These are phyloP conservation scores for Cucumis hystrix DNA, from an alignment of 306 rosid species.

Conservation along the genomic window DNA sequence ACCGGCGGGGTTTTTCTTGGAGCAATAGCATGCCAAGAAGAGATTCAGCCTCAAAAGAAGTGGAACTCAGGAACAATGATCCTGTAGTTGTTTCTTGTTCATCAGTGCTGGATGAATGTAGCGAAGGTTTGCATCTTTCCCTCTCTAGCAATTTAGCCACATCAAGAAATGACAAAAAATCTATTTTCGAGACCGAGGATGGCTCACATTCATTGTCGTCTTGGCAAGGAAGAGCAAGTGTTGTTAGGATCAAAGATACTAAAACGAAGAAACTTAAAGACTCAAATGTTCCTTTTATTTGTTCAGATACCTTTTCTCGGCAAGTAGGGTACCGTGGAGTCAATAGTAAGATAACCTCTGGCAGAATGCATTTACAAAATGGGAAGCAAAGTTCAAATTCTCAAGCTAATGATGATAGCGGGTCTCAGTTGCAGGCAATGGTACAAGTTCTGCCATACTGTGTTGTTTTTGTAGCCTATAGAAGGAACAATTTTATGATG, in stretches of 20 bases:
- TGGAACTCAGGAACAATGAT: conserved; percentile 26
- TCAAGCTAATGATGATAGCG: conserved; percentile 23
- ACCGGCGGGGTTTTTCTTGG: conserved; percentile 23
- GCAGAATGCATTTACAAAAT: conserved; percentile 14
- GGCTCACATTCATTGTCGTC: conserved; percentile 28
- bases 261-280: conserved; percentile 33
- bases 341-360: conserved; percentile 16
- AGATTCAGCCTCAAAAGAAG: conserved; percentile 26
- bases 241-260: conserved; percentile 28
- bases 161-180: conserved; percentile 32
- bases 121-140: conserved; percentile 53
- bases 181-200: conserved; percentile 35
- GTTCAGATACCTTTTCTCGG: conserved; percentile 12
- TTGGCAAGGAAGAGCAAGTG: conserved; percentile 33
- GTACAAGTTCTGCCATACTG: conserved; percentile 15
- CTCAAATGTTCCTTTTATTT: conserved; percentile 25
- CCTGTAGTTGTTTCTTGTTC: conserved; percentile 25
- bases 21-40: conserved; percentile 25
- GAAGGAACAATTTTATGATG: not conserved
- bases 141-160: conserved; percentile 33
- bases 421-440: conserved; percentile 23
- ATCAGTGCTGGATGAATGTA: conserved; percentile 23
- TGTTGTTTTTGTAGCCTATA: not conserved
- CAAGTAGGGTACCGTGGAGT: conserved; percentile 30
- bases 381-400: conserved; percentile 17